Base-by-base conservation (phyloP, 805 yeast species). In the Hanseniaspora meyeri region DNA sequence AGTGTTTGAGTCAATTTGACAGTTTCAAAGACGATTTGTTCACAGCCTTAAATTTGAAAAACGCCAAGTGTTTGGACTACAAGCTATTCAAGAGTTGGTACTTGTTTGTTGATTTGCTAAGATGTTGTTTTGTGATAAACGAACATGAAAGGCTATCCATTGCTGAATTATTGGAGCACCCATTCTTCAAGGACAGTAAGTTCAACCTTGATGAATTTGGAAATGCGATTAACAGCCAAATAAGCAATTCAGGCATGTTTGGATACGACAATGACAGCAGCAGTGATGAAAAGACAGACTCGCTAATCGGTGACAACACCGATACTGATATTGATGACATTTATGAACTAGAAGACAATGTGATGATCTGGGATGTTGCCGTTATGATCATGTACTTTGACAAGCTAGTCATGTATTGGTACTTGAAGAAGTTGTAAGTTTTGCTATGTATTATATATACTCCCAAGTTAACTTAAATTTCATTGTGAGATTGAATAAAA, bases 21-120 rank as follows among this genome's bases (percentile, higher is more conserved):
- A 40, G 32, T 29, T 45, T 52, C 40, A 52, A 52, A 19, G 43
- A 52, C 20, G 45, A 46, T 12, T 16, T 52, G 24, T 52, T 52
- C 36, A 52, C 38, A 34, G 51, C 57, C 5, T 32, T 52, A 34
- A 39, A 45, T 2, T 38, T 52, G 31, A 52, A 52, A 20, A 52
- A 52, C 46, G 4, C 27, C 2, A 52, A 38, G 19, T 49, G 32
- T 57, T 59, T 69, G 62, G 74, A 82, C 70, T 67, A 74, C 67
- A 85, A 84, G 46, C 79, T 81, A 57, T 84, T 84, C 66, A 75
- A 79, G 47, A 88, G 88, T 68, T 90, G 97, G 96, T 85, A 79
- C 73, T 78, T 77, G 69, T 89, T 89, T 67, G 70, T 76, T 52
- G 95, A 87, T 67, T 72, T 87, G 62, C 71, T 86, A 60, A 77